phyloP scores from a whole-genome alignment of 1,284 basidiomycete species.

The Melampsora americana region DNA sequence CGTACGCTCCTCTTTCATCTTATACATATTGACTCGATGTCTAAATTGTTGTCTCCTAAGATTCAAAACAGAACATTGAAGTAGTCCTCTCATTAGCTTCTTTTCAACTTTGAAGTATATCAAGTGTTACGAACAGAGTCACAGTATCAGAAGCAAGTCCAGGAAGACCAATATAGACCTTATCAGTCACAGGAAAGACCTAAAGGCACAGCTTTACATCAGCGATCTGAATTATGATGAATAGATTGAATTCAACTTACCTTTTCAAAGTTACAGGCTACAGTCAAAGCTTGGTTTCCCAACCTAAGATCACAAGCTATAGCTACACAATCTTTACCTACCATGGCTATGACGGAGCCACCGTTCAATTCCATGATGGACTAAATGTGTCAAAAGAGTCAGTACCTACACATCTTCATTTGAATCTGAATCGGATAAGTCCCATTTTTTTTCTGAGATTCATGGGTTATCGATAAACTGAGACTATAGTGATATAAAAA shows the following conservation, averaged over 20 bases:
- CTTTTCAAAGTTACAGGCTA: constrained; percentile 92
- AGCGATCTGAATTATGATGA: background rate
- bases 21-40: constrained; percentile 97
- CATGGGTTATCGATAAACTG: no score
- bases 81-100: background rate
- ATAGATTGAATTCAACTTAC: background rate
- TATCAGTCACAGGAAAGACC: constrained; percentile 89
- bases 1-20: constrained; percentile 97
- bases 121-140: constrained; percentile 64
- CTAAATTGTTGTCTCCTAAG: constrained; percentile 69
- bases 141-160: constrained; percentile 90
- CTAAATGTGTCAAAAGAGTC: background rate
- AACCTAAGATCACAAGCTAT: constrained; percentile 93
- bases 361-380: constrained; percentile 71
- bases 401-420: no score
- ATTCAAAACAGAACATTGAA: background rate
- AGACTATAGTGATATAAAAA: no score
- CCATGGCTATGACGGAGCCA: constrained; percentile 98
- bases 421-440: no score
- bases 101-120: background rate
- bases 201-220: background rate
- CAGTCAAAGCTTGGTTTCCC: constrained; percentile 81
- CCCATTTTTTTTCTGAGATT: no score
- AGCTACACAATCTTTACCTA: constrained; percentile 96
- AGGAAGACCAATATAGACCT: constrained; percentile 85